A percentile compares a stretch with the other conserved stretches of the same genome.
Evolutionary conservation across 2,329 filamentous ascomycete genomes (phyloP).

Genomic region (Colletotrichum liriopes): DNA sequence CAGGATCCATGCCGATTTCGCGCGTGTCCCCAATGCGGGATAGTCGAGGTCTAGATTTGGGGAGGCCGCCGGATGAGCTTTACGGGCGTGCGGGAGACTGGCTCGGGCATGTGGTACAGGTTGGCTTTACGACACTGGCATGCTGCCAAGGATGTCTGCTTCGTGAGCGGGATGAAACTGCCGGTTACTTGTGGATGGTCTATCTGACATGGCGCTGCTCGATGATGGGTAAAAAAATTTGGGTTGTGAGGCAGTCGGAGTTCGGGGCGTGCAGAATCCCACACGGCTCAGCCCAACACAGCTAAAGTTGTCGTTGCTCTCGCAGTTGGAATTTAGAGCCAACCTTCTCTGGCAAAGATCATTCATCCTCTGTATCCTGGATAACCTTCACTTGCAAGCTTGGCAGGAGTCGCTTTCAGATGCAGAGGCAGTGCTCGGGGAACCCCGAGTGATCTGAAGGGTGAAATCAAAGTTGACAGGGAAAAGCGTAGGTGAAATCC

Average conservation of each 20-base stretch:
- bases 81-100: not conserved
- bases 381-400: not conserved
- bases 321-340: not conserved
- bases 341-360: not conserved
- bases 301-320: not conserved
- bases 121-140: not conserved
- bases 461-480: not conserved
- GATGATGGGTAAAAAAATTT: not conserved
- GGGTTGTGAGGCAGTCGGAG: not conserved
- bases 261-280: not conserved
- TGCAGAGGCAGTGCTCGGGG: not conserved
- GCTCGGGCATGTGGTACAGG: not conserved
- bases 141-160: not conserved
- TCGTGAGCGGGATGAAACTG: not conserved
- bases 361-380: not conserved
- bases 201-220: not conserved
- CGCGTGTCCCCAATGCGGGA: not conserved
- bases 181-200: not conserved
- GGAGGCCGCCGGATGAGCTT: not conserved
- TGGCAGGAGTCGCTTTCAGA: not conserved
- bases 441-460: not conserved
- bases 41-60: not conserved
- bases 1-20: not conserved
- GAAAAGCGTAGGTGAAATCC: no score
- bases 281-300: not conserved